Evolutionary conservation across 177 flowering plant genomes (phyloP), one percentile per base, ranked within the genome.

Genomic region (Vitis hybrid): DNA sequence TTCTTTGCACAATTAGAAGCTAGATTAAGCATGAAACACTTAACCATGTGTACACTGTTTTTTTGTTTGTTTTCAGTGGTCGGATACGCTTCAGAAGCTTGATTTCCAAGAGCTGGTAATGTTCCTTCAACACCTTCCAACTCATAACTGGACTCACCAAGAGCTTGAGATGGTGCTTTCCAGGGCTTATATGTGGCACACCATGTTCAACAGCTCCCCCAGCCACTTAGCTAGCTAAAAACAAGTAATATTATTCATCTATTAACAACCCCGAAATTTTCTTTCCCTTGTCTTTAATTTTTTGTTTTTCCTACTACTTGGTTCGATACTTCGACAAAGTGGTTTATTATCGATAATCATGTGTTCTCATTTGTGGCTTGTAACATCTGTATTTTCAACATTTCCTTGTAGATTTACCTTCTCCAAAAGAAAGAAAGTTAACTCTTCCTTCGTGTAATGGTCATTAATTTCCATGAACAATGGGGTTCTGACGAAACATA

Each of bases 71-170:
- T 69, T 74, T 55, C 88, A 94, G 98, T 94, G 98, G 98, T 90
- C 97, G 52, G 97, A 92, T 57, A 78, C 86, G 76, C 87, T 94
- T 70, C 91, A 80, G 76, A 88, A 89, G 85, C 97, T 92, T 61
- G 98, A 94, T 62, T 94, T 94, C 81, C 98, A 95, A 71, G 99
- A 93, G 67, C 85, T 93, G 97, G 99, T 93, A 64, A 91, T 95
- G 98, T 89, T 93, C 77, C 93, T 95, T 62, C 99, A 95, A 71
- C 98, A 93, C 75, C 90, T 95, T 73, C 97, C 99, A 7, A 95
- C 99, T 26, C 81, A 82, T 9, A 87, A 83, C 76, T 95, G 98
- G 99, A 83, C 81, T 1, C 81, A 90, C 71, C 86, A 81, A 74
- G 98, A 95, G 74, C 91, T 95, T 0, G 98, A 95, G 82, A 89